Evolutionary conservation across 495 filamentous ascomycete genomes (phyloP).

Genomic region (Xylaria scruposa): DNA sequence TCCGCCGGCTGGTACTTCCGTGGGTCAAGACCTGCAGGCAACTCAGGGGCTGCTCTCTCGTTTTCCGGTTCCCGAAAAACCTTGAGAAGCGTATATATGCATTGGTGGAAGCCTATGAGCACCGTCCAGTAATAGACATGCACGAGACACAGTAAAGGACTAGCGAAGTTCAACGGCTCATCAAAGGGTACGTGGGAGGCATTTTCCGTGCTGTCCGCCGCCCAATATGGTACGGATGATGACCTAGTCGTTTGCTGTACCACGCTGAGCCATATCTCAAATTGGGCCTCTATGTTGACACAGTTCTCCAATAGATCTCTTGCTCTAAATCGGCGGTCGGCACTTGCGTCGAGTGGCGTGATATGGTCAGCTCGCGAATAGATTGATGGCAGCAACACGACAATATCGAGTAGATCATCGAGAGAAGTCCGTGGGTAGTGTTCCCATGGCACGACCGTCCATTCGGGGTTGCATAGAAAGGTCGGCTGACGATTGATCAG

Average conservation of each 20-base stretch:
- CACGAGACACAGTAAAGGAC: constrained; percentile 41
- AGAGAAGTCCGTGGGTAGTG: constrained; percentile 50
- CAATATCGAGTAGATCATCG: constrained; percentile 52
- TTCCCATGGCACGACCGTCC: constrained; percentile 53
- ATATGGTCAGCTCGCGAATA: constrained; percentile 46
- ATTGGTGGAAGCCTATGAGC: constrained; percentile 48
- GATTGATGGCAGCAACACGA: constrained; percentile 47
- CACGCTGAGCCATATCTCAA: constrained; percentile 48
- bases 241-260: constrained; percentile 33
- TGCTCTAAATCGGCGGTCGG: constrained; percentile 44
- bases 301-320: constrained; percentile 51
- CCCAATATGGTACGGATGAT: constrained; percentile 37
- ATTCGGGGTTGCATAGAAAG: constrained; percentile 51
- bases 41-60: constrained; percentile 9
- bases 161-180: constrained; percentile 44
- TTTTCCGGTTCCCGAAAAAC: constrained; percentile 42
- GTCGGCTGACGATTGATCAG: constrained; percentile 52
- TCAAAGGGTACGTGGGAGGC: constrained; percentile 43
- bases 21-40: constrained; percentile 38
- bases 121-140: constrained; percentile 52
- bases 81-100: constrained; percentile 45
- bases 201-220: constrained; percentile 20
- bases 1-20: constrained; percentile 37
- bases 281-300: constrained; percentile 46
- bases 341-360: constrained; percentile 35